Evolutionary conservation across 495 filamentous ascomycete genomes (phyloP).

Genomic region (Jackrogersella minutella): DNA sequence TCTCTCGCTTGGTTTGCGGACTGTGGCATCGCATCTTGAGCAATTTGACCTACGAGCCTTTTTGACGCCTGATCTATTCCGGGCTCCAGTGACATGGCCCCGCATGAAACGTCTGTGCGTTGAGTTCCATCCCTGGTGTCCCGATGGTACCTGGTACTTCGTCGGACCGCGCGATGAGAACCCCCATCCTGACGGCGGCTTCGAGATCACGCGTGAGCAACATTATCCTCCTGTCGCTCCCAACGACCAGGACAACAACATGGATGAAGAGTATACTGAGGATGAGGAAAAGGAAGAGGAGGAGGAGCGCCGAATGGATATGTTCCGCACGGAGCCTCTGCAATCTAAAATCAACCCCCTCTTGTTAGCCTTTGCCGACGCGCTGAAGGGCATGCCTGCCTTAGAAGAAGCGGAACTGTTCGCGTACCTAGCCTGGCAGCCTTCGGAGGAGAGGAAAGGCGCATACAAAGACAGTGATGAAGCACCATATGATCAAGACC

Average conservation of each 20-base stretch:
- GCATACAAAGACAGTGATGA: conserved; percentile 20
- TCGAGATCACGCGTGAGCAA: conserved; percentile 43
- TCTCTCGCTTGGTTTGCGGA: conserved; percentile 38
- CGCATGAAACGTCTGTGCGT: conserved; percentile 43
- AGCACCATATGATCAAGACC: conserved; percentile 13
- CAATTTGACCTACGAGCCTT: conserved; percentile 37
- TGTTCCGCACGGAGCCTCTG: conserved; percentile 41
- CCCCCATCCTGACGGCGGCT: conserved; percentile 33
- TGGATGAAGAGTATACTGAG: conserved; percentile 29
- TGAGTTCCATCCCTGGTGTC: conserved; percentile 45
- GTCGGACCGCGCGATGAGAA: conserved; percentile 42
- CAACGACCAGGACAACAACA: conserved; percentile 35
- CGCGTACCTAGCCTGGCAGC: conserved; percentile 35
- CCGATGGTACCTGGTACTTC: conserved; percentile 45
- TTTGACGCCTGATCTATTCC: conserved; percentile 49
- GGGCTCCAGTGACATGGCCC: conserved; percentile 38
- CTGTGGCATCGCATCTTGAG: conserved; percentile 29
- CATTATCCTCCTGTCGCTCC: conserved; percentile 41
- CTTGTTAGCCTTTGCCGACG: conserved; percentile 32
- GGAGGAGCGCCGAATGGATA: conserved; percentile 40
- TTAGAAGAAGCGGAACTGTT: conserved; percentile 41
- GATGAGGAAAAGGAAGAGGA: conserved; percentile 33
- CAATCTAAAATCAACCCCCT: conserved; percentile 30
- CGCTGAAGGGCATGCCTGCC: conserved; percentile 22
- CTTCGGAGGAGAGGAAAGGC: conserved; percentile 29